Conservation (phyloP, 306 rosid genomes). For the Sindora glabra region DNA sequence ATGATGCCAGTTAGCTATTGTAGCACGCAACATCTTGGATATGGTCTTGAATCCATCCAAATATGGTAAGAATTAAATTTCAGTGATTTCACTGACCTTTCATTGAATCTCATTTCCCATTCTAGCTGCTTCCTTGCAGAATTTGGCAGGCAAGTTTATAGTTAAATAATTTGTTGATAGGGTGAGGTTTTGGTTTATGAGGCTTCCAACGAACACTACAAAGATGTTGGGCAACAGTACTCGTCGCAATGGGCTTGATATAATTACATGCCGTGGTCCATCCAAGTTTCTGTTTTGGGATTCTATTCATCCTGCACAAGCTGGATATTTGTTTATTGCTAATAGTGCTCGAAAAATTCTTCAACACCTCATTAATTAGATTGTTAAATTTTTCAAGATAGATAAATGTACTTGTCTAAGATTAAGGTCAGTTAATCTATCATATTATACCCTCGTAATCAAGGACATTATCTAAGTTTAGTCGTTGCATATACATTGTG, state of each 20-base stretch:
- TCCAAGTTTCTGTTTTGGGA: slow-evolving; percentile 42
- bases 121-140: neutral
- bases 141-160: no score
- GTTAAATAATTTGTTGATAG: no score
- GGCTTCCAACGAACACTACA: slow-evolving; percentile 19
- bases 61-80: slow-evolving; percentile 36
- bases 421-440: no score
- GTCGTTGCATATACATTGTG: no score
- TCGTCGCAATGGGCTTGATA: slow-evolving; percentile 13
- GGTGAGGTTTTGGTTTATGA: neutral
- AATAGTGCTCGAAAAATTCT: neutral
- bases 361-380: slow-evolving; percentile 14
- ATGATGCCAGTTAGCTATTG: no score
- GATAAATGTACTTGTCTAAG: no score
- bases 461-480: no score
- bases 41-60: slow-evolving; percentile 25
- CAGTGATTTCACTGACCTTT: neutral
- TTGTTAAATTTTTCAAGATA: no score
- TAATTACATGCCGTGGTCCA: slow-evolving; percentile 27
- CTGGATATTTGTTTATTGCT: slow-evolving; percentile 9
- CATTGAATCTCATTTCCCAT: neutral
- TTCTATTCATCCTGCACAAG: slow-evolving; percentile 32
- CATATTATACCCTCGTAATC: no score
- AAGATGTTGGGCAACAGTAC: slow-evolving; percentile 56
- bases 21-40: no score